Conservation (phyloP, 768 basidiomycete genomes). For the Pleurotus ostreatus region DNA sequence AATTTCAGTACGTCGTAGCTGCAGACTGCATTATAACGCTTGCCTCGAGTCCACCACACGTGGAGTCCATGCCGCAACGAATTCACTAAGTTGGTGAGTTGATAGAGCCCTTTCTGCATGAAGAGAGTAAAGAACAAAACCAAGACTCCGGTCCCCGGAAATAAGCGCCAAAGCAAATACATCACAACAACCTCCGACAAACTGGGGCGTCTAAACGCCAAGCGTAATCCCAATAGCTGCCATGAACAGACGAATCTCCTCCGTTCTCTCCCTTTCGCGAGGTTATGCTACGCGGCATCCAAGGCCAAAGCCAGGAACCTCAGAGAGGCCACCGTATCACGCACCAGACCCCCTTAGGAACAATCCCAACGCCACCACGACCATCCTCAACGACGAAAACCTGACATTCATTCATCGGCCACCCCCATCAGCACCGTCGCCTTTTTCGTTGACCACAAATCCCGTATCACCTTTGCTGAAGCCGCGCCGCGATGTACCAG, state of each 20-base stretch:
- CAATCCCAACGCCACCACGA: constrained; percentile 49
- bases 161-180: background rate
- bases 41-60: no score
- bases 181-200: background rate
- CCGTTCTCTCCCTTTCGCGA: constrained; percentile 24
- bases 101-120: no score
- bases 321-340: constrained; percentile 53
- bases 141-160: no score
- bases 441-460: constrained; percentile 62
- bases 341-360: constrained; percentile 54
- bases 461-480: constrained; percentile 72
- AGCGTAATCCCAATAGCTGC: background rate
- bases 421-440: constrained; percentile 74
- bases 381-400: constrained; percentile 44
- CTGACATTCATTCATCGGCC: constrained; percentile 82
- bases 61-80: no score
- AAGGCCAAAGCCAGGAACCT: constrained; percentile 45
- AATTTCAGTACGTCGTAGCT: no score
- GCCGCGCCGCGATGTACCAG: constrained; percentile 21
- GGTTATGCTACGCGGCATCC: constrained; percentile 44
- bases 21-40: no score
- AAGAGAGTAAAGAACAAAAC: no score
- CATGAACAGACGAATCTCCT: constrained; percentile 18
- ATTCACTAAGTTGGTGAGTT: no score
- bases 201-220: background rate